These are phyloP conservation scores for Parsonsia alboflavescens DNA, from an alignment of 257 asterid genomes.

Conservation along the genomic window DNA sequence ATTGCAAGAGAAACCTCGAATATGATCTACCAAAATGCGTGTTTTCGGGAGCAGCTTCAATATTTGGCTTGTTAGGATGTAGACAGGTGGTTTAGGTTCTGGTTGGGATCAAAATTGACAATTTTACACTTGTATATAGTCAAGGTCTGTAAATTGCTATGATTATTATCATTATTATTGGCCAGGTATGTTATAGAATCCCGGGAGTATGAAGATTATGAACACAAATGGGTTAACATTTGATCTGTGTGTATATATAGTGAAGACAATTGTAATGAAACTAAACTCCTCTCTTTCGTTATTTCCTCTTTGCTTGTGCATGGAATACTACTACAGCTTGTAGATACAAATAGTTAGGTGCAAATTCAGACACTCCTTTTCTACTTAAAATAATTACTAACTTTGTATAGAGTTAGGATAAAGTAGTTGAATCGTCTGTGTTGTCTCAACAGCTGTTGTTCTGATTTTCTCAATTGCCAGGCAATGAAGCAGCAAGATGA, in stretches of 20 bases:
- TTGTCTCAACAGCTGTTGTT: constrained; percentile 2
- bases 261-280: not conserved
- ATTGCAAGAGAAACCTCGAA: not conserved
- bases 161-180: too few species aligned
- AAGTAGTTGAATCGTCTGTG: too few species aligned
- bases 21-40: not conserved
- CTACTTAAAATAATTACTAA: too few species aligned
- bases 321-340: too few species aligned
- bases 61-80: not conserved
- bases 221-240: not conserved
- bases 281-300: not conserved
- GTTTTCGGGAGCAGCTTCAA: not conserved
- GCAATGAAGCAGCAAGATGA: constrained; percentile 53
- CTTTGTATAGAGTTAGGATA: too few species aligned
- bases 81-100: not conserved
- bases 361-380: too few species aligned
- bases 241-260: not conserved
- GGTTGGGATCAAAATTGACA: not conserved
- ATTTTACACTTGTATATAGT: not conserved
- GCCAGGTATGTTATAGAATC: too few species aligned
- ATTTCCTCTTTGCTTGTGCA: not conserved
- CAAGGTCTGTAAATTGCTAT: too few species aligned
- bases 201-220: not conserved
- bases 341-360: too few species aligned
- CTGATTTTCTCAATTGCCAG: constrained; percentile 23